Base-by-base conservation (phyloP, 495 filamentous ascomycete genomes). In the Penicillium steckii region DNA sequence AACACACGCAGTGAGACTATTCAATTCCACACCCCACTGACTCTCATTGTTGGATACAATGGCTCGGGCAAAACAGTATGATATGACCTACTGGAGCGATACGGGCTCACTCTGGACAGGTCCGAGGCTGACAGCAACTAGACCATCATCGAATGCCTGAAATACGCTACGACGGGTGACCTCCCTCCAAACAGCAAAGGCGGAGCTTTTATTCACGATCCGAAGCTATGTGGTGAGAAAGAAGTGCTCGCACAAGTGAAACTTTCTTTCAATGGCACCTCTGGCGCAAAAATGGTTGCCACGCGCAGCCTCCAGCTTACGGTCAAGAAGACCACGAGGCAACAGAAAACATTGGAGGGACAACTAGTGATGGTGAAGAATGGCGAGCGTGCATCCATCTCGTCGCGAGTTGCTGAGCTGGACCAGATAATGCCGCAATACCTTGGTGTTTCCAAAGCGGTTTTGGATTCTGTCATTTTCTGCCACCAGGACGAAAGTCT, bases 101-200 rank as follows among this genome's bases (percentile, higher is more conserved):
- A n/a, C n/a, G 15, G 15, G 24, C 13, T n/a, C 7, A 23, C 33
- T 13, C 44, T 9, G n/a, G 2, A 15, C 12, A 18, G 3, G 45
- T 22, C 33, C 3, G n/a, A 15, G 8, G 30, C 61, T 66, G 17
- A 66, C 53, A 37, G 3, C 8, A 13, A 44, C 8, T 56, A 86
- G 82, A 97, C 95, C 40, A 96, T 98, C 67, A 97, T 98, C 72
- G 94, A 98, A 68, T 96, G 94, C 65, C 90, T 98, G 59, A 97
- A 97, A 66, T 98, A 96, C 86, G 92, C 88, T 38, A 96, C 95
- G 26, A 97, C 91, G 10, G 94, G 94, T 45, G 87, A 95, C 53
- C 79, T 96, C 2, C 94, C 94, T 21, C 91, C 92, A 23, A 96
- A 96, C 74, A 94, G 87, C 76, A 91, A 87, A 64, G 88, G 90